Base-by-base conservation (phyloP, 148 eudicot species). In the Vaccinium corymbosum region DNA sequence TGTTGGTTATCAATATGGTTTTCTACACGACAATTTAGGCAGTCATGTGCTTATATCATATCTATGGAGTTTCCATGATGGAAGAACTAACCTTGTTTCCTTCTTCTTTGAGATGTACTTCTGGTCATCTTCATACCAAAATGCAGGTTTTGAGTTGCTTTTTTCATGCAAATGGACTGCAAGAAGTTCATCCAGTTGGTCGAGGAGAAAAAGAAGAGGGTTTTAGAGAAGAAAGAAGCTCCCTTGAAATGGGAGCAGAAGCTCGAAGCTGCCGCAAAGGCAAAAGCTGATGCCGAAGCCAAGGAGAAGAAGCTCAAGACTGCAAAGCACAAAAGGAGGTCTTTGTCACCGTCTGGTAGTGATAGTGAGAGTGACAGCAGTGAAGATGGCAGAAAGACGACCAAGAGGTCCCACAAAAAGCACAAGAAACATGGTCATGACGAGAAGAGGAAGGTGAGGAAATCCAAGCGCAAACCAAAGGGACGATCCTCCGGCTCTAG, bases 61-160 rank as follows among this genome's bases (percentile, higher is more conserved):
- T 20, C 13, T 1, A 29, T 51, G 76, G 64, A 70, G 5, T 85
- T 62, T 56, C 76, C 49, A 78, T 90, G 89, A 88, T 83, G 82
- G 94, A 95, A 86, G 91, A 95, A 90, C 98, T 95, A 94, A 95
- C 98, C 85, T 87, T 92, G 86, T 91, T 90, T 88, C 93, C 87
- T 95, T 93, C 98, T 90, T 91, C 90, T 93, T 89, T 91, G 98
- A 95, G 98, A 95, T 95, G 98, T 86, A 91, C 98, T 88, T 93
- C 89, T 83, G 91, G 93, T 85, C 98, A 93, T 95, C 98, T 90
- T 91, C 98, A 94, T 93, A 92, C 98, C 97, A 94, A 91, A 89
- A 95, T 95, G 98, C 98, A 95, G 98, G 42, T 87, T 90, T 94
- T 93, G 84, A 81, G 86, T 90, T 94, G 90, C 88, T 90, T 89